Evolutionary conservation across 139 green algal genomes (phyloP).

Genomic region (Haematococcus lacustris): DNA sequence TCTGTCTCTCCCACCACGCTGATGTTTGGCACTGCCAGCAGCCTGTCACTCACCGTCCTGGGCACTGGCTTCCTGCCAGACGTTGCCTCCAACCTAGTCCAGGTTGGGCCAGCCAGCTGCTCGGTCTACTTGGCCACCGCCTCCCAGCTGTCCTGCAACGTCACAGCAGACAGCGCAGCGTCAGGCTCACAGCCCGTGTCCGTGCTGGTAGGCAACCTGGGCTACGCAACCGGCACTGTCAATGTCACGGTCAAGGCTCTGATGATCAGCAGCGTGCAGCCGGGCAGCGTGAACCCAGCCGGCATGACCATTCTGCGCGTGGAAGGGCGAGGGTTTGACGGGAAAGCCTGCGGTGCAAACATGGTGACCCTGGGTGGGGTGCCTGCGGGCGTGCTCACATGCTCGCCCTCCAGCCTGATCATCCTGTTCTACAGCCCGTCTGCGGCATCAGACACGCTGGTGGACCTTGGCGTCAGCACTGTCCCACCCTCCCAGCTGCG

Average conservation of each 20-base stretch:
- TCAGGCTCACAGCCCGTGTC: background rate
- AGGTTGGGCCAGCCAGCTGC: background rate
- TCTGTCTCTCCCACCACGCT: slow-evolving; percentile 7
- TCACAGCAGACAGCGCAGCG: background rate
- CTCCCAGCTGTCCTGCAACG: background rate
- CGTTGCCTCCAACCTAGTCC: slow-evolving; percentile 4
- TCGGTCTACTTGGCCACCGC: slow-evolving; percentile 6
- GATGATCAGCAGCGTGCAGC: background rate
- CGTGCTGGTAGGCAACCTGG: background rate
- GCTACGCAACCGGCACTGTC: background rate
- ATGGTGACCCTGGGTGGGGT: slow-evolving; percentile 5
- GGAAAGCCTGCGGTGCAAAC: slow-evolving; percentile 12
- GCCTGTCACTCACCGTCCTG: slow-evolving; percentile 16
- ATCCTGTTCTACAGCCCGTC: too few species aligned
- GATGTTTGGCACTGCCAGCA: background rate
- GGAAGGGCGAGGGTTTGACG: slow-evolving; percentile 14
- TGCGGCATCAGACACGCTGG: too few species aligned
- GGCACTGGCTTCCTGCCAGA: slow-evolving; percentile 10
- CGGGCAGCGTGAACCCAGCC: background rate
- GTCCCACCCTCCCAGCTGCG: too few species aligned
- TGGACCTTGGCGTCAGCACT: too few species aligned
- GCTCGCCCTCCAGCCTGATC: too few species aligned
- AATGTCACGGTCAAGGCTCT: slow-evolving; percentile 2
- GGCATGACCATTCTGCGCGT: slow-evolving; percentile 11
- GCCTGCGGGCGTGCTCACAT: background rate